phyloP scores from a whole-genome alignment of 2,329 filamentous ascomycete genomes.

The Didymella glomerata region DNA sequence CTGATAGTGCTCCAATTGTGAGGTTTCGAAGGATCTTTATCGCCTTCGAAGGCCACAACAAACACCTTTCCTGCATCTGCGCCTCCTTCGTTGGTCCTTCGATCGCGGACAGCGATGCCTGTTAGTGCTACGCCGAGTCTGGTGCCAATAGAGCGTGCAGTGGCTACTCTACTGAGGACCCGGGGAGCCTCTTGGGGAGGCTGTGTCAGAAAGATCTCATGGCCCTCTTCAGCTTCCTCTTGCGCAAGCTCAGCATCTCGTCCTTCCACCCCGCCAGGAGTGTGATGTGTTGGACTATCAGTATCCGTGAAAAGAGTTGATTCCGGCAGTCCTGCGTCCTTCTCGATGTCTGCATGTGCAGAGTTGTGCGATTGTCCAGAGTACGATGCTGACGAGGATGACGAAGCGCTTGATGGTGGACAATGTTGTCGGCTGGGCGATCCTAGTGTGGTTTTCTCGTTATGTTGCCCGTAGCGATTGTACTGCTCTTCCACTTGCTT shows the following conservation, averaged over 20 bases:
- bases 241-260: slow-evolving; percentile 2
- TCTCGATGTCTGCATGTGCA: not conserved
- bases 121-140: slow-evolving; percentile 48
- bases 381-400: not conserved
- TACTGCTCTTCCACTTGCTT: slow-evolving; percentile 23
- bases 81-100: slow-evolving; percentile 43
- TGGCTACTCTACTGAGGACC: slow-evolving; percentile 24
- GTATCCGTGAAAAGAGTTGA: not conserved
- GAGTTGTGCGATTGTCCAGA: not conserved
- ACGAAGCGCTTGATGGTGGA: not conserved
- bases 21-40: slow-evolving; percentile 47
- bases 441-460: slow-evolving; percentile 6
- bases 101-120: slow-evolving; percentile 49
- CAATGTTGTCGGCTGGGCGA: not conserved
- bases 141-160: slow-evolving; percentile 42
- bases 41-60: slow-evolving; percentile 50
- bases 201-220: slow-evolving; percentile 1
- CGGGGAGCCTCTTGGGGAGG: not conserved
- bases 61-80: slow-evolving; percentile 51
- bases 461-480: slow-evolving; percentile 11
- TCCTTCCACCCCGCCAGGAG: slow-evolving; percentile 1
- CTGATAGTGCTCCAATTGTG: slow-evolving; percentile 48
- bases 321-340: not conserved
- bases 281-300: not conserved
- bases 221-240: slow-evolving; percentile 5